phyloP scores from a whole-genome alignment of 371 early-diverging fungal species.

The Mortierella sp. region DNA sequence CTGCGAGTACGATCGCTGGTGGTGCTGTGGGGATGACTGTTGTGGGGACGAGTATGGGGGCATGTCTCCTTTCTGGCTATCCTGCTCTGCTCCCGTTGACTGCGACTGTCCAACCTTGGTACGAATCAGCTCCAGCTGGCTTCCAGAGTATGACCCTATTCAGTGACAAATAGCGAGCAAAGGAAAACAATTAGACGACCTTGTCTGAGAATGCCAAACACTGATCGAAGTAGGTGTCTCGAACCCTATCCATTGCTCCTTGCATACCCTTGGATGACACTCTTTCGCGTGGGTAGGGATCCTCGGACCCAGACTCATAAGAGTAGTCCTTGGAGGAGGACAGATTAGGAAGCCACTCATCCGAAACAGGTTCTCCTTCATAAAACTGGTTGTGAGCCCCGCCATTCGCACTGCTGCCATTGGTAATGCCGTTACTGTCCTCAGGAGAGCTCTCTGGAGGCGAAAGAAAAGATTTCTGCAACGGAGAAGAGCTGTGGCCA shows the following conservation, averaged over 20 bases:
- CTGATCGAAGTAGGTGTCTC: not conserved
- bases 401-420: constrained; percentile 4
- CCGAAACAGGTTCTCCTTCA: constrained; percentile 36
- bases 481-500: constrained; percentile 7
- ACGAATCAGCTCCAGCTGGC: constrained; percentile 32
- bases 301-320: constrained; percentile 17
- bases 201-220: not conserved
- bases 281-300: constrained; percentile 40
- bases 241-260: not conserved
- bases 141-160: constrained; percentile 30
- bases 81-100: constrained; percentile 7
- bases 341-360: constrained; percentile 46
- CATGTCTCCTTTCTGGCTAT: constrained; percentile 8
- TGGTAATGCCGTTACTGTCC: constrained; percentile 7
- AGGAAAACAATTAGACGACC: not conserved
- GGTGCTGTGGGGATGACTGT: not conserved
- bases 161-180: not conserved
- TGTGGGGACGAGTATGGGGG: not conserved
- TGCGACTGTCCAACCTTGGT: constrained; percentile 2
- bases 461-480: constrained; percentile 25
- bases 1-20: constrained; percentile 39
- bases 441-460: constrained; percentile 30
- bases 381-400: constrained; percentile 25
- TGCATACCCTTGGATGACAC: constrained; percentile 38
- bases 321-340: constrained; percentile 29